These are phyloP conservation scores for Phyllosticta citribraziliensis DNA, from an alignment of 2,329 filamentous ascomycete species.

Conservation along the genomic window DNA sequence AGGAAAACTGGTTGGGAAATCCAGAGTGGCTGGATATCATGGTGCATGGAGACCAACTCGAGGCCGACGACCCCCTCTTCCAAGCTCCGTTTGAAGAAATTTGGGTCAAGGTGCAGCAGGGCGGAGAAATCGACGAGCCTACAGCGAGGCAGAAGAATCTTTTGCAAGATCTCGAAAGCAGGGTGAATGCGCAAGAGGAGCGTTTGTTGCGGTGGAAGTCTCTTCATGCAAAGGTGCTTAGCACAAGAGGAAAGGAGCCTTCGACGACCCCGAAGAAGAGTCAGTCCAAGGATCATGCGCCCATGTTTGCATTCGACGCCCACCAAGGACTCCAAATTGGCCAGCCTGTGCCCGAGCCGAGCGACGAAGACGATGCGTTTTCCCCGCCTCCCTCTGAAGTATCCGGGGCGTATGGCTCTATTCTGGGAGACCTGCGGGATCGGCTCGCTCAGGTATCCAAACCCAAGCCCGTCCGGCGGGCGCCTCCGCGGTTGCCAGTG, in stretches of 20 bases:
- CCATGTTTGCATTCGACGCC: conserved; percentile 21
- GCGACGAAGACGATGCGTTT: not conserved
- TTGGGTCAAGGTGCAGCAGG: conserved; percentile 57
- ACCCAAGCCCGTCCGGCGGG: not conserved
- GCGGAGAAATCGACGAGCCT: conserved; percentile 39
- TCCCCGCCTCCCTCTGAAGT: not conserved
- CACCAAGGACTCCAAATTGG: conserved; percentile 22
- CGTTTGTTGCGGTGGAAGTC: conserved; percentile 64
- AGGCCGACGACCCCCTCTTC: conserved; percentile 53
- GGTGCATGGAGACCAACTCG: conserved; percentile 53
- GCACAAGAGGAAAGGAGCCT: conserved; percentile 8
- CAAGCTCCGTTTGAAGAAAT: conserved; percentile 58
- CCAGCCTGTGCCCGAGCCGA: no score
- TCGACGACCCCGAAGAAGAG: not conserved
- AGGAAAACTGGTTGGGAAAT: conserved; percentile 70
- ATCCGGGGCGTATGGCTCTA: not conserved
- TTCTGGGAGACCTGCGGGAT: conserved; percentile 5
- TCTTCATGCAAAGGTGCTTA: conserved; percentile 43
- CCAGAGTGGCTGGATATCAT: conserved; percentile 64
- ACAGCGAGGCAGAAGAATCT: conserved; percentile 34
- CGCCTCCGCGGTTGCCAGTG: not conserved
- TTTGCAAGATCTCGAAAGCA: conserved; percentile 59
- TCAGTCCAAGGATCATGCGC: conserved; percentile 11
- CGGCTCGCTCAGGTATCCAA: not conserved
- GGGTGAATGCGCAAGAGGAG: conserved; percentile 56